These are phyloP conservation scores for Candida argentea DNA, from an alignment of 805 yeast species.

Conservation along the genomic window DNA sequence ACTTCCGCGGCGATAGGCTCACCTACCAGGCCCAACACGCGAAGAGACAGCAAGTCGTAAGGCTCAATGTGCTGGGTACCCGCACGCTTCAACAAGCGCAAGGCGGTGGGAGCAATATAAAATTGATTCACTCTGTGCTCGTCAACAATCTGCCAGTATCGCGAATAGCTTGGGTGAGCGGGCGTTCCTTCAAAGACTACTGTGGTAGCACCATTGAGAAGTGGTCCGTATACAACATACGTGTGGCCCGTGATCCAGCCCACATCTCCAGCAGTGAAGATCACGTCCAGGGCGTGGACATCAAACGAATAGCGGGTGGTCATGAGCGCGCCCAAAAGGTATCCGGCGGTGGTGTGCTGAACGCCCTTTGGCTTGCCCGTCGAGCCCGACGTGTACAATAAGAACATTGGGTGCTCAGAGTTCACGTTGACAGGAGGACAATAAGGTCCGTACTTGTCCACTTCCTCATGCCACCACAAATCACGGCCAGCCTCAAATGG, in stretches of 20 bases:
- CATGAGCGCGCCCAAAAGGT: conserved; percentile 82
- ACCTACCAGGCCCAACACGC: conserved; percentile 95
- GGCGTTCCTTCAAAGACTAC: conserved; percentile 97
- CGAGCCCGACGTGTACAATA: conserved; percentile 95
- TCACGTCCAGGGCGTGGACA: conserved; percentile 74
- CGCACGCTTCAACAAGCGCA: conserved; percentile 80
- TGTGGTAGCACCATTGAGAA: conserved; percentile 76
- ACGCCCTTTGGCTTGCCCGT: conserved; percentile 99
- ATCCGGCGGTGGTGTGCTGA: conserved; percentile 91
- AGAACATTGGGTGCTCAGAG: conserved; percentile 90
- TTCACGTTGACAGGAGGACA: conserved; percentile 79
- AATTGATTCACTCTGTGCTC: conserved; percentile 87
- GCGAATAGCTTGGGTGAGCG: conserved; percentile 87
- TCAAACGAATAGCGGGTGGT: conserved; percentile 92
- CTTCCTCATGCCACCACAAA: conserved; percentile 92
- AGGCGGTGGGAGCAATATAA: conserved; percentile 97
- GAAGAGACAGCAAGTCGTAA: conserved; percentile 75
- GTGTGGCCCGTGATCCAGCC: conserved; percentile 99
- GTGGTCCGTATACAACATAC: conserved; percentile 90
- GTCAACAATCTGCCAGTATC: conserved; percentile 96
- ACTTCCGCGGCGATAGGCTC: conserved; percentile 97
- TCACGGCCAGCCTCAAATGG: conserved; percentile 77
- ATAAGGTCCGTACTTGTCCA: conserved; percentile 71
- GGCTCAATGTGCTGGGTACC: conserved; percentile 77
- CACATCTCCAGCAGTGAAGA: conserved; percentile 96